Evolutionary conservation across 2,329 filamentous ascomycete species (phyloP).

Genomic region (Talaromyces sp.): DNA sequence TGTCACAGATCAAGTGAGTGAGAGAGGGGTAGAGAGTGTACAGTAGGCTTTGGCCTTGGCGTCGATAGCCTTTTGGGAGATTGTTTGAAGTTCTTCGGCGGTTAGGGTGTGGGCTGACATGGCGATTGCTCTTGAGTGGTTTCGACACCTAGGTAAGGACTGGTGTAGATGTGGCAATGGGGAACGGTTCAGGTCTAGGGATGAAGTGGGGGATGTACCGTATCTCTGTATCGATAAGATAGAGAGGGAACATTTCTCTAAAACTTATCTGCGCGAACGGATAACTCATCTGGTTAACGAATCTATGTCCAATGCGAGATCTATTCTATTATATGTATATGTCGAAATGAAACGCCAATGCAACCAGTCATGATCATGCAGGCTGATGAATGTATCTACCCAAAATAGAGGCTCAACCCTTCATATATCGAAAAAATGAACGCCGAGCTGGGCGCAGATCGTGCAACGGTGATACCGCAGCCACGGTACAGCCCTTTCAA

Average conservation of each 20-base stretch:
- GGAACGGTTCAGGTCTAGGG: no score
- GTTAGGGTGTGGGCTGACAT: constrained; percentile 47
- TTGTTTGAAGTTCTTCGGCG: constrained; percentile 59
- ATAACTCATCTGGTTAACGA: not conserved
- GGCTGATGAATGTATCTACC: constrained; percentile 23
- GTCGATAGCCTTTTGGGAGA: constrained; percentile 60
- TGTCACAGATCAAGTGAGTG: not conserved
- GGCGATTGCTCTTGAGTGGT: not conserved
- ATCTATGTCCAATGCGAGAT: not conserved
- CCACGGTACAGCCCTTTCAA: constrained; percentile 84
- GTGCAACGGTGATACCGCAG: constrained; percentile 85
- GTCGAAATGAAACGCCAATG: not conserved
- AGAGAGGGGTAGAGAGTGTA: constrained; percentile 24
- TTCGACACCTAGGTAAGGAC: not conserved
- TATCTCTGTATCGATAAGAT: not conserved
- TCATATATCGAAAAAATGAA: constrained; percentile 98
- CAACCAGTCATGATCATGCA: constrained; percentile 1
- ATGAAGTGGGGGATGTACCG: not conserved
- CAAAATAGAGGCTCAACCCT: constrained; percentile 67
- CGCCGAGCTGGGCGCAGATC: constrained; percentile 90
- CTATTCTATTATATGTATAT: not conserved
- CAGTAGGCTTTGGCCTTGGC: constrained; percentile 82
- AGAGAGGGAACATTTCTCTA: no score
- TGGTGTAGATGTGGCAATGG: not conserved
- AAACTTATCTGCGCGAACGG: no score